Base-by-base conservation (phyloP, 139 green algal species). In the Chlorella vulgaris region DNA sequence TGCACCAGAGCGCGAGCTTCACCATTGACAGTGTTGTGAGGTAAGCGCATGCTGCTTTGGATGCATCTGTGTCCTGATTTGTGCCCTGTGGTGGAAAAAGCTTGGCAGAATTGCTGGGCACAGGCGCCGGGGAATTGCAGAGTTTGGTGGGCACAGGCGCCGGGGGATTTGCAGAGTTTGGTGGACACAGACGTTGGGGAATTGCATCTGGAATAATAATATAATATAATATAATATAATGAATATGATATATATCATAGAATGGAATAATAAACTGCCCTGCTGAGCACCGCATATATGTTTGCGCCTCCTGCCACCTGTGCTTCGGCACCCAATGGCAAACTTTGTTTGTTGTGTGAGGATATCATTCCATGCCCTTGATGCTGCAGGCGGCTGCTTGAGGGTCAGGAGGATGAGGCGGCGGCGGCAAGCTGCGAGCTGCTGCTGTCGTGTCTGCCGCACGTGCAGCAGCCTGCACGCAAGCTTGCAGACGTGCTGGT, bases 1-100 rank as follows among this genome's bases (percentile, higher is more conserved):
- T 84, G n/a, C 78, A 84, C 31, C 81, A 85, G 51, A 80, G 74
- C 65, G 74, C 74, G 7, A 74, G 38, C 39, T 82, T 85, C 81
- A 81, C 81, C 0, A 74, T 81, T 1, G 81, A 85, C 2, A 85
- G 81, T 65, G 19, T 85, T 1, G 18, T 81, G 13, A 67, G 73
- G 74, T 70, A 60, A 51, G 39, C 18, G 28, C 61, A 36, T 2
- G 21, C 7, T 71, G 35, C 18, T 18, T 51, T n/a, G n/a, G n/a
- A n/a, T n/a, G n/a, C 47, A 47, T 1, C 35, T 51, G 65, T 18
- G 3, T 71, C 21, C 29, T 71, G 35, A 28, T 26, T 3, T 6
- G 47, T 24, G 47, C 13, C 47, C 47, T 58, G 47, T 15, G 47
- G n/a, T n/a, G n/a, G n/a, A n/a, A n/a, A n/a, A n/a, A n/a, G n/a